Evolutionary conservation across 139 green algal species (phyloP), one percentile per base, ranked within the genome.

Genomic region (Chlamydomonas schloesseri): DNA sequence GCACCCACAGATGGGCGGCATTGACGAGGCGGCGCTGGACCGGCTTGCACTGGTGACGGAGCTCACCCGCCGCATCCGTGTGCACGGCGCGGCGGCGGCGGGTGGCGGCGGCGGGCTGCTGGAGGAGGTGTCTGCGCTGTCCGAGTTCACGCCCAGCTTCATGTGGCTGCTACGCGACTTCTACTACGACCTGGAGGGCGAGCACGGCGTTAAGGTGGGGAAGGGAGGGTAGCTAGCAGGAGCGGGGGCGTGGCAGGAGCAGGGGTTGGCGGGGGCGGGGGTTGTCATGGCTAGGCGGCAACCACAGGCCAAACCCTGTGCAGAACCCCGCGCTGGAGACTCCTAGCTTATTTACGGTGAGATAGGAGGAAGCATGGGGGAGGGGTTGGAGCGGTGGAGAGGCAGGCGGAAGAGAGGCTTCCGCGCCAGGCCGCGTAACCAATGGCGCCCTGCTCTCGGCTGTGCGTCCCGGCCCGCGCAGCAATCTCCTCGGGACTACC

Each of bases 101-200:
- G 13, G 0, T 17, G 53, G 11, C 11, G 18, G 31, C 9, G 15
- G 26, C 31, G 31, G 5, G 67, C 31, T 21, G 15, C 47, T 74
- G 18, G 64, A 84, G 78, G 78, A 84, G 46, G 50, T 67, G 20
- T 75, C 64, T 0, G 29, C 78, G 18, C 65, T 84, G 65, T 47
- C 78, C n/a, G 78, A 84, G 64, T 84, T 84, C 78, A 84, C 94
- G 0, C 96, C 96, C 24, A 76, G 93, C 31, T 99, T 99, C 86
- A 89, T 99, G 72, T 99, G 97, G 97, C 93, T 99, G 60, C 90
- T 99, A 75, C 88, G 97, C 0, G 97, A 99, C 91, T 99, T 99
- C 82, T 99, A 99, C 89, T 90, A 99, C 18, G 92, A 96, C 33
- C 93, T 99, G 47, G 87, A 96, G 71, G 97, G 98, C 42, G 42